Base-by-base conservation (phyloP, 495 filamentous ascomycete genomes). In the Aspergillus campestris region DNA sequence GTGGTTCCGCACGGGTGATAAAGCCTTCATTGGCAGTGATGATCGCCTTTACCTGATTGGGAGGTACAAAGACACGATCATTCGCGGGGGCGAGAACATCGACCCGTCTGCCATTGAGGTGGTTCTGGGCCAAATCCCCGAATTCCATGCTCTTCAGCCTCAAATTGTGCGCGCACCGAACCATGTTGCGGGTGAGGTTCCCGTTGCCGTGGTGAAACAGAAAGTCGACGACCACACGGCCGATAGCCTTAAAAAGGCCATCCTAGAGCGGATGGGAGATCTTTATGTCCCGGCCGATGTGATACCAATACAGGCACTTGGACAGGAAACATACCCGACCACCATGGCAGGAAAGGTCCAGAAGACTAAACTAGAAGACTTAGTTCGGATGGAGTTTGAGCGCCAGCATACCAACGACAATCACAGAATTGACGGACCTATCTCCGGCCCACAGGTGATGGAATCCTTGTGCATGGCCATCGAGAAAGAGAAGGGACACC, bases 1-100 rank as follows among this genome's bases (percentile, higher is more conserved):
- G 10, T 75, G 73, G 73, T 52, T 71, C 24, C 41, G 44, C 9
- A 67, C 68, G 31, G 72, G 72, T 7, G 73, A 77, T 46, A 62
- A 70, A 52, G 73, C 65, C 1, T 42, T 62, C 28, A 69, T 75
- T 41, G 58, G 60, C 34, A 43, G 51, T 1, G 53, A 65, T 28
- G 63, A 59, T 10, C 58, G 48, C 8, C 39, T 74, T 2, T 58
- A 57, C 10, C 56, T 77, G 11, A 38, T 66, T 35, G 71, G 73
- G 5, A 51, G 72, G 30, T 69, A 71, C 53, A 77, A 75, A 45
- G 73, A 75, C 42, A 51, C 68, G 31, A 72, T 77, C 44, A 70
- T 74, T 30, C 62, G 73, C 3, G 73, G 60, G n/a, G 71, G 71
- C 7, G 65, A 73, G 44, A 77, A 75, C 38, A 62, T 77, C 14